Evolutionary conservation across 2,329 filamentous ascomycete genomes (phyloP), one percentile per base, ranked within the genome.

Genomic region (Calonectria multiphialidica): DNA sequence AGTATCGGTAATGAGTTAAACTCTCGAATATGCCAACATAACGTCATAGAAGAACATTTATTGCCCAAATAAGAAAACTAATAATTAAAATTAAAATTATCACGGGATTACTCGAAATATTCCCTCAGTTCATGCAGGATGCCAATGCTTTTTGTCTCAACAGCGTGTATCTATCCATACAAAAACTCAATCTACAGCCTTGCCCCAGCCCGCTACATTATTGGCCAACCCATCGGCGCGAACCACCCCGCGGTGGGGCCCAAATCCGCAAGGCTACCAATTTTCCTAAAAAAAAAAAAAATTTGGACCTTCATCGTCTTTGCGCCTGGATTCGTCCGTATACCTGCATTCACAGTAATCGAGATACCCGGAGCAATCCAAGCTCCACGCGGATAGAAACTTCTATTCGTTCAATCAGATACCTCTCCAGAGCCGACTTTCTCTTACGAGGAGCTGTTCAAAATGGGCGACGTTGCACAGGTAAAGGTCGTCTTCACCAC

Each of bases 401-500:
- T 4, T 47, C 30, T 23, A 16, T 55, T 64, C 53, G 42, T 21
- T 9, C 42, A n/a, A 13, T 33, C 23, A 1, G 15, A 18, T 10
- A 30, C 8, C 37, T 15, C 6, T 50, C 15, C 9, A 47, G 21
- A 30, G 5, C 8, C 10, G 35, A 9, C 5, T 12, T 25, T 44
- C 53, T 63, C 21, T 37, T 44, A 57, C 9, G 23, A 45, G 25
- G 35, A 18, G 33, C 42, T 15, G 47, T 61, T 71, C 71, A 78
- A 70, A 45, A 86, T 86, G 85, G 83, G 83, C 75, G 78, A 84
- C 76, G 81, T 83, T 75, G 83, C 87, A 65, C 91, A 93, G 83
- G 88, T 93, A 74, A 92, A 91, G 83, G 91, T 94, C 73, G 87
- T 91, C 83, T 93, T 94, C 84, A 92, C 89, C 71, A 93, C 92